A percentile compares a stretch with the other conserved stretches of the same genome.
These are phyloP conservation scores for Nemania bipapillata DNA, from an alignment of 2,329 filamentous ascomycete species.

Conservation along the genomic window DNA sequence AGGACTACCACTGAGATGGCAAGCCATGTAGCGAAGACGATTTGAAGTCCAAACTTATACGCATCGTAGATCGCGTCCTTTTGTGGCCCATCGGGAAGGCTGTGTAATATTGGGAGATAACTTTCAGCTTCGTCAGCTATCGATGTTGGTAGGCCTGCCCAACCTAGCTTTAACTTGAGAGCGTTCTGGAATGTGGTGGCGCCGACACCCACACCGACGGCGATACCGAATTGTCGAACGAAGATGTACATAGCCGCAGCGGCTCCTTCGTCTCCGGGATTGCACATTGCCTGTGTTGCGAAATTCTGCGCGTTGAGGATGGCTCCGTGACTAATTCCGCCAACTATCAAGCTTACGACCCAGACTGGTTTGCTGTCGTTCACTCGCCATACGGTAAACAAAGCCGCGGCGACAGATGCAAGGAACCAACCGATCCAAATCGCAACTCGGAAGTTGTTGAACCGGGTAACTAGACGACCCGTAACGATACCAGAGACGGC, in stretches of 20 bases:
- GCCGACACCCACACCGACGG: constrained; percentile 55
- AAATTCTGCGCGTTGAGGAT: constrained; percentile 56
- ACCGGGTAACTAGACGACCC: constrained; percentile 41
- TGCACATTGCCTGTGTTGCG: constrained; percentile 55
- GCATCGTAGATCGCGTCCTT: neutral
- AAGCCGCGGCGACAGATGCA: constrained; percentile 29
- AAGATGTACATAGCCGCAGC: constrained; percentile 58
- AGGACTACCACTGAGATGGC: neutral
- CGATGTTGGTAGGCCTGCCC: neutral
- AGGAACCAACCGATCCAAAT: constrained; percentile 54
- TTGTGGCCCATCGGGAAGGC: neutral
- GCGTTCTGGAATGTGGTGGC: neutral
- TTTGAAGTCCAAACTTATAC: constrained; percentile 1
- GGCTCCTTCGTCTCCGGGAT: constrained; percentile 52
- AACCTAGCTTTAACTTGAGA: neutral
- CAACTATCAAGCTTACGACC: constrained; percentile 52
- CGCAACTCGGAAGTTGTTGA: constrained; percentile 49
- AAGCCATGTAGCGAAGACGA: neutral
- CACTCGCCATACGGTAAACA: constrained; percentile 40
- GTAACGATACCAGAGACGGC: constrained; percentile 50
- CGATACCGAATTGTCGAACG: constrained; percentile 56
- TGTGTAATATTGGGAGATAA: neutral
- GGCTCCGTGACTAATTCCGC: constrained; percentile 54
- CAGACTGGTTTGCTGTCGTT: constrained; percentile 49
- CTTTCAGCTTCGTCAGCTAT: neutral